Evolutionary conservation across 192 early-diverging fungal species (phyloP).

Genomic region (Coemansia sp.): DNA sequence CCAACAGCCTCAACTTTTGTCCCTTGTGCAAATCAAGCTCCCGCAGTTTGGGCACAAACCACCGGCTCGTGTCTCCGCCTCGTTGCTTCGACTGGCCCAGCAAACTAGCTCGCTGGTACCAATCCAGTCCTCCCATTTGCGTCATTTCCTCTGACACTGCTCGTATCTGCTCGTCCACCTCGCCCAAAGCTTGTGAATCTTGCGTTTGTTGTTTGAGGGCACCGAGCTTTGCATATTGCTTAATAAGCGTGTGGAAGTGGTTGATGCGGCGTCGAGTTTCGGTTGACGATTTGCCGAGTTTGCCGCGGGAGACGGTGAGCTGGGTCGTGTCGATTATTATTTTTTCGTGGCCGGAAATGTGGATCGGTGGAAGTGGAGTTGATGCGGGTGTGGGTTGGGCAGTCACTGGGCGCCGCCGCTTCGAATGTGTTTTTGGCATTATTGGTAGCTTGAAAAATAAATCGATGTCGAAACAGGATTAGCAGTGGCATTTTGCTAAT

Average conservation of each 20-base stretch:
- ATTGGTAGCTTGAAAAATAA: no score
- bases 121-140: constrained; percentile 78
- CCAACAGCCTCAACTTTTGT: constrained; percentile 61
- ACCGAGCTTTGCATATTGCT: constrained; percentile 61
- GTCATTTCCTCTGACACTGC: constrained; percentile 32
- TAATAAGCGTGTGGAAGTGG: constrained; percentile 78
- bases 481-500: no score
- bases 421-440: constrained; percentile 32
- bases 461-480: no score
- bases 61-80: constrained; percentile 79
- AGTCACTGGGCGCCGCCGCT: constrained; percentile 31
- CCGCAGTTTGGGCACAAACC: constrained; percentile 67
- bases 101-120: constrained; percentile 82
- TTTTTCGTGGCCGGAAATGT: constrained; percentile 28
- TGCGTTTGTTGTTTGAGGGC: constrained; percentile 13
- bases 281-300: constrained; percentile 59
- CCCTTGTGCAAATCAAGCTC: constrained; percentile 20
- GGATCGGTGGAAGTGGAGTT: constrained; percentile 35
- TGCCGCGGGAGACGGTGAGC: constrained; percentile 17
- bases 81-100: constrained; percentile 78
- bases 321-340: constrained; percentile 12
- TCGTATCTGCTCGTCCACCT: constrained; percentile 55
- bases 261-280: constrained; percentile 72
- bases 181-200: constrained; percentile 38
- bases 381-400: background rate